Evolutionary conservation across 495 filamentous ascomycete species (phyloP).

Genomic region (Thermothielavioides terrestris): DNA sequence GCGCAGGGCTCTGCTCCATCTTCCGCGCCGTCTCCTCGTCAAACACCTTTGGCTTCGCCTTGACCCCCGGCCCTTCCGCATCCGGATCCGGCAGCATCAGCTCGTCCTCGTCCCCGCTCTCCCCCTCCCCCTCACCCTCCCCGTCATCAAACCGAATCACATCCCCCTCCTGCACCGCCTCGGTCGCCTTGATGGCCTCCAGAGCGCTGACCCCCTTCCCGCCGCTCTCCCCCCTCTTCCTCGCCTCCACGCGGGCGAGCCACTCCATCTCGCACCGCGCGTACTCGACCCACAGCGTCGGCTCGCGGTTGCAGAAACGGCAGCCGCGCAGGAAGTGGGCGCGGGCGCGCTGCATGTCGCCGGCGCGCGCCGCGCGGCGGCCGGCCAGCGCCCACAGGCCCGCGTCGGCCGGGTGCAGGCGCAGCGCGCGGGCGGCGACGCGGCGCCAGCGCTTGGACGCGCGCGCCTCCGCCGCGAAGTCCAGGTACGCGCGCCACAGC

Average conservation of each 20-base stretch:
- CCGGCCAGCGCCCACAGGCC: constrained; percentile 87
- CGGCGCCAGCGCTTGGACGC: constrained; percentile 71
- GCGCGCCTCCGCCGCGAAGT: constrained; percentile 67
- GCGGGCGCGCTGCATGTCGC: constrained; percentile 76
- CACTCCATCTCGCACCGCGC: constrained; percentile 88
- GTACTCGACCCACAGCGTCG: constrained; percentile 78
- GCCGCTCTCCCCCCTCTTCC: constrained; percentile 56
- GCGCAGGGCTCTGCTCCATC: constrained; percentile 66
- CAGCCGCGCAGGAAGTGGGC: constrained; percentile 79
- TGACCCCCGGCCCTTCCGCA: constrained; percentile 10
- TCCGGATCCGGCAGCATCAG: constrained; percentile 37
- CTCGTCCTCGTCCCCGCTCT: constrained; percentile 34
- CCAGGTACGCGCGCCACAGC: constrained; percentile 89
- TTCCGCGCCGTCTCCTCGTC: constrained; percentile 50
- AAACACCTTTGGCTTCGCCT: constrained; percentile 34
- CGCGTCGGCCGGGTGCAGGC: constrained; percentile 75
- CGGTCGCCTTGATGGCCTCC: constrained; percentile 34
- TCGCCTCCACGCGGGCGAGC: constrained; percentile 65
- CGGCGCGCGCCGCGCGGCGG: constrained; percentile 61
- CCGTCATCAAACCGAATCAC: constrained; percentile 30
- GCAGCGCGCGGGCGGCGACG: constrained; percentile 65
- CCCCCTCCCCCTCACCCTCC: constrained; percentile 37
- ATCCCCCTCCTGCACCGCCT: constrained; percentile 23
- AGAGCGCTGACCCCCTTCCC: constrained; percentile 28
- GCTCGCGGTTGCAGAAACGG: constrained; percentile 70